Base-by-base conservation (phyloP, 306 rosid species). In the Casuarina cunninghamiana region DNA sequence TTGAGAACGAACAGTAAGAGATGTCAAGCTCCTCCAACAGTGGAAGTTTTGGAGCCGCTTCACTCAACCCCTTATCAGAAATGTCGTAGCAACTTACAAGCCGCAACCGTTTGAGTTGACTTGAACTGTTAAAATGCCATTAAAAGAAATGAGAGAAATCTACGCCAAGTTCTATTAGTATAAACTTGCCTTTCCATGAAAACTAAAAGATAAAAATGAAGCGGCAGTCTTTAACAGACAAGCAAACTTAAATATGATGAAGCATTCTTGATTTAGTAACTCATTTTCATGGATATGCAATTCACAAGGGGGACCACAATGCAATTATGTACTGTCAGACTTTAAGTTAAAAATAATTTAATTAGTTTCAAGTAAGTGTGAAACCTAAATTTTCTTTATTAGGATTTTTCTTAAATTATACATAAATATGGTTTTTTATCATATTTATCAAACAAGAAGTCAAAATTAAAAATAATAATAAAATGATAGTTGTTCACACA, bases 11-110 rank as follows among this genome's bases (percentile, higher is more conserved):
- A 73, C 87, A 70, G 51, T 75, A 60, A 13, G 88, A 80, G 50
- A 89, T 76, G 6, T 89, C 90, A 49, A 92, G 91, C 37, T 90
- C 88, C 84, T 92, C 97, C 80, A 92, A 46, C 78, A 62, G 45
- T 16, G 93, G 75, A 78, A 90, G 84, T 74, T 79, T 89, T 15
- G 75, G 16, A 66, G 84, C 84, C 69, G 76, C 84, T 53, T 69
- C 89, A 73, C 41, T 55, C 78, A 93, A 72, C 51, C 88, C 92
- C 75, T 68, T 81, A 45, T 80, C 84, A 13, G 93, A 74, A 48
- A 89, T 45, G 46, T 10, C 17, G 50, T 66, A 51, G 84, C 93
- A 90, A 71, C 16, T 68, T 51, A 50, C 80, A 44, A 92, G 78
- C 49, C 83, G 85, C 6, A 87, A 80, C 35, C 88, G 73, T 53